A percentile compares a stretch with the other conserved stretches of the same genome.
phyloP scores from a whole-genome alignment of 2,329 filamentous ascomycete species.

The Paraphoma sp. region DNA sequence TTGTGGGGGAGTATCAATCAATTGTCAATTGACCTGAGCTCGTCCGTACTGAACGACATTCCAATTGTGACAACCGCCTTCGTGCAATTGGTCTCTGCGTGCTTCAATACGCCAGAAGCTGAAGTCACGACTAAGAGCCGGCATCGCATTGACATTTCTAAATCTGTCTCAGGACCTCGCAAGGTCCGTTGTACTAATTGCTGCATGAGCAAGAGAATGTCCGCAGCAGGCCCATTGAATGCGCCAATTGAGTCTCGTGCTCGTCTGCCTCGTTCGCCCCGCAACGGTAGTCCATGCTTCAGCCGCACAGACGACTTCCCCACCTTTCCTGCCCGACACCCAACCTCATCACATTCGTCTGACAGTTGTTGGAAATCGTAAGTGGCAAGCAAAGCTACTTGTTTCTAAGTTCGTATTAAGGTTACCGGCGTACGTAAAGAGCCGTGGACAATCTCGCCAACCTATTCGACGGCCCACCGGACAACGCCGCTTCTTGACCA shows the following conservation, averaged over 20 bases:
- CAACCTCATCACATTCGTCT: neutral
- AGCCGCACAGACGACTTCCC: neutral
- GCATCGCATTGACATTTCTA: no score
- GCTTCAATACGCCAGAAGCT: neutral
- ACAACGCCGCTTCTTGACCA: constrained; percentile 1
- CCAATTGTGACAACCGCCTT: no score
- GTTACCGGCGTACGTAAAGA: neutral
- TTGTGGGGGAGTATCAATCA: no score
- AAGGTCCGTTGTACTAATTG: neutral
- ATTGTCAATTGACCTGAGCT: no score
- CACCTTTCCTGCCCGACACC: neutral
- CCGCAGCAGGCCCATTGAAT: neutral
- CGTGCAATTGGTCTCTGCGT: neutral
- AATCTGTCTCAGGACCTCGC: neutral
- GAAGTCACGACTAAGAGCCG: no score
- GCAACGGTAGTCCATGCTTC: neutral
- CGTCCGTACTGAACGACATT: no score
- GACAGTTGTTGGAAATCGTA: neutral
- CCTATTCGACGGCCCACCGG: neutral
- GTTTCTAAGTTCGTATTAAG: neutral
- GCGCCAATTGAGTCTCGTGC: no score
- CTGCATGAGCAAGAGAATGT: neutral
- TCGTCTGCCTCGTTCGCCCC: constrained; percentile 1
- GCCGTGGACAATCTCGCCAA: neutral
- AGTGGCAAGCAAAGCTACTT: no score